Evolutionary conservation across 2,329 filamentous ascomycete species (phyloP), one percentile per base, ranked within the genome.

Genomic region (Helotiales sp.): DNA sequence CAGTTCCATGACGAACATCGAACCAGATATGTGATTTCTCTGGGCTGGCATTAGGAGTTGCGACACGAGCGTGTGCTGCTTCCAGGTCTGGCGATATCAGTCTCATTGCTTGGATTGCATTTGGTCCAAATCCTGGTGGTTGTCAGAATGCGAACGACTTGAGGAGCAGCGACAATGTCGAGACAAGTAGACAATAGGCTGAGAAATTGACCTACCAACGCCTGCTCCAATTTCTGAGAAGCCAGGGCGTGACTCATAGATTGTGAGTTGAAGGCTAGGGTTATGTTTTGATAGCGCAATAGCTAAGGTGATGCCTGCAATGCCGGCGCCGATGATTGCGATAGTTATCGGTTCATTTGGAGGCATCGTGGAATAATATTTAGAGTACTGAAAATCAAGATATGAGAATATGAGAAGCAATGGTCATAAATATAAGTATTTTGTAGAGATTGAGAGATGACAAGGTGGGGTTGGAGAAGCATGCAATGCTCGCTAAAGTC

Each of bases 211-310:
- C 49, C 10, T 46, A 53, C 34, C 76, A 1, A 86, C 75, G 5
- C 82, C 84, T 2, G 82, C 81, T 2, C 83, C 83, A 29, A 86
- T 81, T 66, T 86, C 83, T 31, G 75, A 76, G 60, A 86, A 86
- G 12, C 72, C 71, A 0, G 73, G 54, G 0, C 82, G 81, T 10
- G 80, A 75, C 69, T 87, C 84, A 65, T 84, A 87, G 60, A 87
- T 76, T 10, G 63, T 68, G 33, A 70, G 63, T 2, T 72, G 70
- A 33, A 84, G 65, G 34, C 74, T 67, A 57, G 77, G 74, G 29
- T 59, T 62, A 55, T 76, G 69, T 55, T 71, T 66, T 40, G 78
- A 70, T 27, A 86, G 77, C 6, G 76, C 80, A 47, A 82, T 76
- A 24, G 80, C 81, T 8, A 86, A 76, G 8, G 73, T 73, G 17